Conservation (phyloP, 2,329 filamentous ascomycete species). For the Clarireedia sp. region DNA sequence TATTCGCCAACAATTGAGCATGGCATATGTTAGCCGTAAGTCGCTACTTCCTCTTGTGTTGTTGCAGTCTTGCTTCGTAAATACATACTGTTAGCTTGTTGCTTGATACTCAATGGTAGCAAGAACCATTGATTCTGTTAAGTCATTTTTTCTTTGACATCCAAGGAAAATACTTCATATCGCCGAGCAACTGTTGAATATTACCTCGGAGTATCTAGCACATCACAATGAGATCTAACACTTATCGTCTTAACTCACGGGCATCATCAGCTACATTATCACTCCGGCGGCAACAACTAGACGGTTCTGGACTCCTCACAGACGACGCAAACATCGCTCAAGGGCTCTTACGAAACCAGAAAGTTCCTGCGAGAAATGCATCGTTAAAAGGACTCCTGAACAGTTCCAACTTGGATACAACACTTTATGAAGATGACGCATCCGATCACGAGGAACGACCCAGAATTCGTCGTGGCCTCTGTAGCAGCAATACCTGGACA, state of each 20-base stretch:
- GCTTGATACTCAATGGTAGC: no score
- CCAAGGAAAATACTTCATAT: neutral
- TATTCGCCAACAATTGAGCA: neutral
- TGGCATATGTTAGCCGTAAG: neutral
- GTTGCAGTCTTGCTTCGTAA: no score
- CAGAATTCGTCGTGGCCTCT: slow-evolving; percentile 10
- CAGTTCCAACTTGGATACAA: neutral
- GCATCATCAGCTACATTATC: slow-evolving; percentile 24
- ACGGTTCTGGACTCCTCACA: slow-evolving; percentile 8
- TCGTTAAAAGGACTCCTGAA: slow-evolving; percentile 9
- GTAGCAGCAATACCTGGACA: slow-evolving; percentile 47
- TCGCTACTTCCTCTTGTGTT: neutral
- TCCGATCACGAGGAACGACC: neutral
- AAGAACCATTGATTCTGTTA: neutral
- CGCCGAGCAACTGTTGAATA: neutral
- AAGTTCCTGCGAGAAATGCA: slow-evolving; percentile 15
- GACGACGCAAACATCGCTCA: slow-evolving; percentile 23
- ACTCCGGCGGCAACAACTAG: slow-evolving; percentile 11
- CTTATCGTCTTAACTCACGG: slow-evolving; percentile 19
- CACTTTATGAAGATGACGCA: neutral
- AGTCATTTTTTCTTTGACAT: neutral
- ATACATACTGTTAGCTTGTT: neutral
- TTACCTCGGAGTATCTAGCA: slow-evolving; percentile 4
- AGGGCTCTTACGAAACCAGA: slow-evolving; percentile 18
- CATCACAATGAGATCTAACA: slow-evolving; percentile 27